Percentiles rank a stretch among this genome's conserved stretches.
These are phyloP conservation scores for Saccharomycodes ludwigii DNA, from an alignment of 805 yeast species.

Conservation along the genomic window DNA sequence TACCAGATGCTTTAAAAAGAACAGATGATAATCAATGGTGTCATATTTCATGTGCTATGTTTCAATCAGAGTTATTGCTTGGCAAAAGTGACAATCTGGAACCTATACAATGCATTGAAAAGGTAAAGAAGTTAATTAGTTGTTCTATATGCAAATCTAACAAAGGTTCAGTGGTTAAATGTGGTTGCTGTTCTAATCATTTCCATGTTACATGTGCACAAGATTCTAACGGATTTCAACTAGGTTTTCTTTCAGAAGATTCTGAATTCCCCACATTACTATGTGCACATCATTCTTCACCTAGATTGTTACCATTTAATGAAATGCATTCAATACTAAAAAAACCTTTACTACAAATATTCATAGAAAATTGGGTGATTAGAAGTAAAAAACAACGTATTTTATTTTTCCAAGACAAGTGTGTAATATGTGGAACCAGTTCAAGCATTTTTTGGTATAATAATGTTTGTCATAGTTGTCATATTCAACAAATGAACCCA, in stretches of 20 bases:
- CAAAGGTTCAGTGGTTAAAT: slow-evolving; percentile 33
- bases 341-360: neutral
- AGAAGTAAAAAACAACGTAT: too few relatives aligned
- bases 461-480: slow-evolving; percentile 13
- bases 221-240: slow-evolving; percentile 6
- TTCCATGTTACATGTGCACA: slow-evolving; percentile 21
- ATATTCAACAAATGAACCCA: slow-evolving; percentile 5
- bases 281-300: slow-evolving; percentile 1
- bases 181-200: slow-evolving; percentile 11
- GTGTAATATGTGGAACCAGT: slow-evolving; percentile 10
- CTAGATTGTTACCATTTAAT: slow-evolving; percentile 1
- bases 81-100: slow-evolving; percentile 32
- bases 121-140: slow-evolving; percentile 19
- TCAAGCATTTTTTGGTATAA: slow-evolving; percentile 14
- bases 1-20: slow-evolving; percentile 60
- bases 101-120: slow-evolving; percentile 32
- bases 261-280: slow-evolving; percentile 1
- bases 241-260: slow-evolving; percentile 10
- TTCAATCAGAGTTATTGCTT: slow-evolving; percentile 33
- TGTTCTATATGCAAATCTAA: slow-evolving; percentile 35
- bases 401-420: too few relatives aligned
- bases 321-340: slow-evolving; percentile 1
- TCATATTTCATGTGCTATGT: slow-evolving; percentile 61
- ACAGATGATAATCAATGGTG: slow-evolving; percentile 62
- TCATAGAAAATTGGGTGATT: neutral